Evolutionary conservation across 371 early-diverging fungal genomes (phyloP).

Genomic region (Mucor racemosus): DNA sequence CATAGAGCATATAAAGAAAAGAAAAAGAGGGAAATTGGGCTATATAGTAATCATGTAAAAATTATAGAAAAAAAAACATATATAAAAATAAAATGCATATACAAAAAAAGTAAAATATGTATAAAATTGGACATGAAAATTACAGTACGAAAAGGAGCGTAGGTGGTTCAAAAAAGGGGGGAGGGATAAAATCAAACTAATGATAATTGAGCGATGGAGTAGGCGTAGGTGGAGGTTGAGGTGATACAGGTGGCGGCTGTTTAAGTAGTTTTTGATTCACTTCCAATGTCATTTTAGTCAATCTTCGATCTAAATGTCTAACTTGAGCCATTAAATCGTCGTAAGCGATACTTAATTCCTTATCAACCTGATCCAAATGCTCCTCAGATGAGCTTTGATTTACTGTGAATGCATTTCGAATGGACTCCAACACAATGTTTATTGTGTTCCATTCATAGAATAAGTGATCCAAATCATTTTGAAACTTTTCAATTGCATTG

Average conservation of each 20-base stretch:
- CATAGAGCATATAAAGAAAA: background rate
- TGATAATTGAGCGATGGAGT: conserved; percentile 1
- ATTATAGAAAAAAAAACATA: background rate
- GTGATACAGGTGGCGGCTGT: background rate
- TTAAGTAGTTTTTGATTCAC: conserved; percentile 14
- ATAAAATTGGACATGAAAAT: background rate
- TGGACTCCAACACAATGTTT: conserved; percentile 19
- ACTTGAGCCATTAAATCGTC: conserved; percentile 32
- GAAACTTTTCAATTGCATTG: conserved; percentile 13
- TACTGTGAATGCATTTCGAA: conserved; percentile 23
- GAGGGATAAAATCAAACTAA: background rate
- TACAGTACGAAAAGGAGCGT: conserved; percentile 2
- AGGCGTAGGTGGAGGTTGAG: conserved; percentile 3
- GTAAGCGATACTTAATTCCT: conserved; percentile 25
- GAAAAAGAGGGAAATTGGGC: too few species aligned
- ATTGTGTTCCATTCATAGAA: conserved; percentile 26
- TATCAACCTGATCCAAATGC: conserved; percentile 25
- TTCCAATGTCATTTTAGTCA: conserved; percentile 25
- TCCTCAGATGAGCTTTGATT: conserved; percentile 23
- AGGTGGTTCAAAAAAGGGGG: background rate
- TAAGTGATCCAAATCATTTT: conserved; percentile 20
- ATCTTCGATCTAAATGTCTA: conserved; percentile 23
- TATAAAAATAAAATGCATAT: background rate
- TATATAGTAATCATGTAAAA: background rate
- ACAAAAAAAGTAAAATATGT: background rate